Evolutionary conservation across 176 grass and related monocot species (phyloP), one percentile per base, ranked within the genome.

Genomic region (Metroxylon sagu): DNA sequence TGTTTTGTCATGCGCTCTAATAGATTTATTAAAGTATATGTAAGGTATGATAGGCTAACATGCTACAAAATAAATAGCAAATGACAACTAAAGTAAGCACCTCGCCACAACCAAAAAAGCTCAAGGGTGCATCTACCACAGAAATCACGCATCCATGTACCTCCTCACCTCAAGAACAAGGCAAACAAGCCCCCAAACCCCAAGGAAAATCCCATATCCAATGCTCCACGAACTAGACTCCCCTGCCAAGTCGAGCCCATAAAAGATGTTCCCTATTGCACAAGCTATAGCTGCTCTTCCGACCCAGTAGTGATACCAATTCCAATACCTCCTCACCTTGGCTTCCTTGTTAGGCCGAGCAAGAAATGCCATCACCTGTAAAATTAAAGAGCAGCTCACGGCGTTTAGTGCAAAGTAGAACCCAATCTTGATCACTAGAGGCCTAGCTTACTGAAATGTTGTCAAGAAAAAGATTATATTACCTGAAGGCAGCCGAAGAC

Each of bases 261-360:
- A 77, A 77, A 90, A 96, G 65, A 90, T 61, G 77, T 96, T 90
- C 58, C 57, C 86, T 6, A 83, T 71, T 29, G 80, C 74, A 5
- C 74, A 65, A 49, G 76, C 30, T 63, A 90, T 79, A 0, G 80
- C 78, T 16, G 63, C 54, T 17, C 91, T 65, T 1, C 91, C 91
- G 56, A 87, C 54, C 68, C 71, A 81, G 86, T 87, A 86, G 80
- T 96, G 91, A 77, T 76, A 87, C 86, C 83, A 96, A 71, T 96
- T 96, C 91, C 91, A 96, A 74, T 79, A 90, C 70, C 82, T 82
- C 4, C 91, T 75, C 30, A 81, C 74, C 74, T 96, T 96, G 10
- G 91, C 85, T 52, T 71, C 56, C 77, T 87, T 87, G 35, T 79
- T 64, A 18, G 91, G 91, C 59, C 91, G 64, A 39, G 80, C 83